Conservation (phyloP, 306 rosid species). For the Trifolium repens region DNA sequence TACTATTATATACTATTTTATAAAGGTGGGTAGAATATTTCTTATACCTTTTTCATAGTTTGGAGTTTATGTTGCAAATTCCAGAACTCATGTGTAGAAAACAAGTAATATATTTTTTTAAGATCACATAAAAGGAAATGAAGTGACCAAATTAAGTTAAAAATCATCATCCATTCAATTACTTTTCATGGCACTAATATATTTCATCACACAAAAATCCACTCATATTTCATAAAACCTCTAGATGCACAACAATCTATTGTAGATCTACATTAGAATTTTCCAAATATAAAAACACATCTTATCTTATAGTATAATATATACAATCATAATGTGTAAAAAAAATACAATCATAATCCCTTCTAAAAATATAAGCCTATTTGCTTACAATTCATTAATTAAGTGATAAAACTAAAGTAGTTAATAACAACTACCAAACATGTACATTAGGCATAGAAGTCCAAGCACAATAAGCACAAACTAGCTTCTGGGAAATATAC, state of each 20-base stretch:
- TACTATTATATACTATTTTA: no score
- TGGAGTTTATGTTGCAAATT: no score
- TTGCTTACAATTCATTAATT: neutral
- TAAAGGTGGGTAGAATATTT: no score
- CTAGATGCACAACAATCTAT: neutral
- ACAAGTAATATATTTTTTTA: no score
- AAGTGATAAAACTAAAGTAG: neutral
- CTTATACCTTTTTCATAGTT: no score
- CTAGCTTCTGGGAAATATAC: conserved; percentile 75
- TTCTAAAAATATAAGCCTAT: neutral
- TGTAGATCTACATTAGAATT: neutral
- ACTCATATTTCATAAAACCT: neutral
- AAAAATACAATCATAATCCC: neutral
- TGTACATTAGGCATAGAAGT: conserved; percentile 54
- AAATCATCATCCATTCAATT: no score
- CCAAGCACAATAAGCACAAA: conserved; percentile 79
- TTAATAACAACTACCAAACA: conserved; percentile 49
- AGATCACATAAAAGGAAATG: no score
- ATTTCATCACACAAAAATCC: neutral
- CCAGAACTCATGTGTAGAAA: no score
- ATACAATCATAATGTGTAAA: no score
- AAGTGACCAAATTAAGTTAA: no score
- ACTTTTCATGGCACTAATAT: neutral
- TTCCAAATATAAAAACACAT: neutral
- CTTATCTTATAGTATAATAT: neutral